These are phyloP conservation scores for Paracamarosporium sp. DNA, from an alignment of 2,329 filamentous ascomycete genomes.

Conservation along the genomic window DNA sequence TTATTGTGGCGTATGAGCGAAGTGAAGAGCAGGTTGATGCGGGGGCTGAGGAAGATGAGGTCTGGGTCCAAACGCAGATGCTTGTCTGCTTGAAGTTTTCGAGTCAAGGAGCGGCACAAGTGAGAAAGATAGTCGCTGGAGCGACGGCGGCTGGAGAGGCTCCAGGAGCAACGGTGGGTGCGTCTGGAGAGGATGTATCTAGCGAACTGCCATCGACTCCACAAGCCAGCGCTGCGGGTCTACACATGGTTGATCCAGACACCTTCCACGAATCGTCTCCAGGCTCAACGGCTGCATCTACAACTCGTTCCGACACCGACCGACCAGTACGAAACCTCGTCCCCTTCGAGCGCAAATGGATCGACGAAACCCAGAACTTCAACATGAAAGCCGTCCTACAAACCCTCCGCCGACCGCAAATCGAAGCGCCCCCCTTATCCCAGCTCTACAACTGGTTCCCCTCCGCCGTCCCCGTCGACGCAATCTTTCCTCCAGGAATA, in stretches of 20 bases:
- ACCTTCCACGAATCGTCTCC: not conserved
- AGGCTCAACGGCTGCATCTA: not conserved
- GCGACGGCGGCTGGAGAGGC: not conserved
- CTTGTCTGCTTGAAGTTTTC: slow-evolving; percentile 20
- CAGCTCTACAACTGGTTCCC: slow-evolving; percentile 22
- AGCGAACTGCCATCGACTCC: not conserved
- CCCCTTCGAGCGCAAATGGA: slow-evolving; percentile 21
- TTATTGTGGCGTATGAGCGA: slow-evolving; percentile 7
- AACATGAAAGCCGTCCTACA: slow-evolving; percentile 14
- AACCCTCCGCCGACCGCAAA: not conserved
- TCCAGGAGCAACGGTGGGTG: not conserved
- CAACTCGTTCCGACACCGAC: not conserved
- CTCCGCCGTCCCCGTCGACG: slow-evolving; percentile 23
- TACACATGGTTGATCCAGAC: not conserved
- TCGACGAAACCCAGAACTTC: slow-evolving; percentile 27
- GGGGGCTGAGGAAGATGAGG: not conserved
- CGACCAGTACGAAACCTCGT: slow-evolving; percentile 1
- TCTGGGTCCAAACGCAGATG: slow-evolving; percentile 11
- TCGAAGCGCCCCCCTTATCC: not conserved
- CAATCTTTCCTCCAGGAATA: slow-evolving; percentile 33
- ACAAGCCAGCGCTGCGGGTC: no score
- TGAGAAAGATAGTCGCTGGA: not conserved
- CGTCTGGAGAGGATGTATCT: not conserved
- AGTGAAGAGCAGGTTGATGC: not conserved
- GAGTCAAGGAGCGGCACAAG: not conserved